Evolutionary conservation across 192 early-diverging fungal genomes (phyloP).

Genomic region (Coemansia sp.): DNA sequence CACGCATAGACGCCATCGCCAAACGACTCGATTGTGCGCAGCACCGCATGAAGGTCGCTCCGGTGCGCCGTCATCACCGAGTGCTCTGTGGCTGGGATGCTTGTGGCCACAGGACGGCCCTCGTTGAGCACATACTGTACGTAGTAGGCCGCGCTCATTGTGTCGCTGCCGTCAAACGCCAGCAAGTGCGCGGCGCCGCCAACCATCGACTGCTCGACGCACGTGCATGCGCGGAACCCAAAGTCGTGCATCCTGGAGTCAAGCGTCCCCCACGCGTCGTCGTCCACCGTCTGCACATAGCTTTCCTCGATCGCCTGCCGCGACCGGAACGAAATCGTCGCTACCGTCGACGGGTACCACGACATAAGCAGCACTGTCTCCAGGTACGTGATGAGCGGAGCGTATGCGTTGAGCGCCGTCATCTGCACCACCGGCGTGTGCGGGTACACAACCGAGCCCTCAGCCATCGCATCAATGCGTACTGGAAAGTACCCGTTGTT

Average conservation of each 20-base stretch:
- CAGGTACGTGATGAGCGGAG: constrained; percentile 76
- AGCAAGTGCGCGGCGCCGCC: constrained; percentile 84
- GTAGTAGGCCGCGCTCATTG: constrained; percentile 74
- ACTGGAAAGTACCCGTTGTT: constrained; percentile 86
- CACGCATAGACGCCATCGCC: constrained; percentile 76
- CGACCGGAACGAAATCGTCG: constrained; percentile 72
- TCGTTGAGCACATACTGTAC: constrained; percentile 74
- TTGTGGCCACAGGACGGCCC: constrained; percentile 69
- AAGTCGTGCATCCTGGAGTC: constrained; percentile 79
- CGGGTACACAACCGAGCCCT: constrained; percentile 78
- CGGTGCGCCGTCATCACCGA: constrained; percentile 80
- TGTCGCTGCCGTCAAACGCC: constrained; percentile 81
- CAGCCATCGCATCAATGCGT: constrained; percentile 72
- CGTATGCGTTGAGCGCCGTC: constrained; percentile 68
- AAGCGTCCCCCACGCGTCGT: constrained; percentile 55
- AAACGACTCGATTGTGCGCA: constrained; percentile 62
- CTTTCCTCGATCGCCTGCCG: constrained; percentile 60
- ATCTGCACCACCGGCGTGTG: constrained; percentile 85
- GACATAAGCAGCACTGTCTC: constrained; percentile 81
- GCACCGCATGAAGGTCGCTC: constrained; percentile 72
- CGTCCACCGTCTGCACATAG: constrained; percentile 69
- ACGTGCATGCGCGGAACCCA: constrained; percentile 88
- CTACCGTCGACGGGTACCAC: constrained; percentile 88
- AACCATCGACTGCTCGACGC: constrained; percentile 81
- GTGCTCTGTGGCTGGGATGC: constrained; percentile 88